Percentiles rank a stretch among this genome's conserved stretches.
These are phyloP conservation scores for Venturia oleaginea DNA, from an alignment of 2,329 filamentous ascomycete genomes.

Conservation along the genomic window DNA sequence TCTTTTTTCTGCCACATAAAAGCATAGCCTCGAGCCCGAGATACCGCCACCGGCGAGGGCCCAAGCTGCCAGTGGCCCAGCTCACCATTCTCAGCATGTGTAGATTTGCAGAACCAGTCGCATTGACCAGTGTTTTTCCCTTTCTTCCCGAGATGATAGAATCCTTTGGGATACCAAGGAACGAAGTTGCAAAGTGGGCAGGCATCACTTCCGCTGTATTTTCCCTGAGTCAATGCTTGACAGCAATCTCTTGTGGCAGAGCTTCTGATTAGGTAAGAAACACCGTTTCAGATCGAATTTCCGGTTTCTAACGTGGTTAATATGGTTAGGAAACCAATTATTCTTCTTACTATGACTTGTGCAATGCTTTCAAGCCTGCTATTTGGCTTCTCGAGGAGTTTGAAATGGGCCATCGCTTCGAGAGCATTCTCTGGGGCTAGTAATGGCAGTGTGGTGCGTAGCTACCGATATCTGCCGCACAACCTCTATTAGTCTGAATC, in stretches of 20 bases:
- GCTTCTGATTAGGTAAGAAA: conserved; percentile 52
- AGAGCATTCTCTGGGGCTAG: conserved; percentile 70
- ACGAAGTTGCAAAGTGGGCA: conserved; percentile 52
- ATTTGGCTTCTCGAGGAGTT: conserved; percentile 73
- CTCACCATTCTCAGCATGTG: conserved; percentile 59
- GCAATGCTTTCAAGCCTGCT: conserved; percentile 75
- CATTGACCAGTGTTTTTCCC: conserved; percentile 70
- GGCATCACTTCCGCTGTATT: conserved; percentile 81
- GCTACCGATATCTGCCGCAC: neutral
- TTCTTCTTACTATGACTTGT: conserved; percentile 61
- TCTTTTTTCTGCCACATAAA: neutral
- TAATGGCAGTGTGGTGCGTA: conserved; percentile 61
- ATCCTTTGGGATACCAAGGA: conserved; percentile 29
- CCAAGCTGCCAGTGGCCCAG: conserved; percentile 28
- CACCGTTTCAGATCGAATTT: neutral
- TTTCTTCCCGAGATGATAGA: conserved; percentile 62
- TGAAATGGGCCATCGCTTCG: conserved; percentile 70
- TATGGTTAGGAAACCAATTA: conserved; percentile 74
- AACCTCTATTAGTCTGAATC: too few relatives aligned
- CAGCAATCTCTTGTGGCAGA: conserved; percentile 81
- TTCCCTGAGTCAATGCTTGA: conserved; percentile 67
- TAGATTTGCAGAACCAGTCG: conserved; percentile 84
- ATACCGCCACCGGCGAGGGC: neutral
- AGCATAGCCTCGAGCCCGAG: neutral
- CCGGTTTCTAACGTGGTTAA: conserved; percentile 24